Evolutionary conservation across 1,284 basidiomycete genomes (phyloP).

Genomic region (Malassezia pachydermatis): DNA sequence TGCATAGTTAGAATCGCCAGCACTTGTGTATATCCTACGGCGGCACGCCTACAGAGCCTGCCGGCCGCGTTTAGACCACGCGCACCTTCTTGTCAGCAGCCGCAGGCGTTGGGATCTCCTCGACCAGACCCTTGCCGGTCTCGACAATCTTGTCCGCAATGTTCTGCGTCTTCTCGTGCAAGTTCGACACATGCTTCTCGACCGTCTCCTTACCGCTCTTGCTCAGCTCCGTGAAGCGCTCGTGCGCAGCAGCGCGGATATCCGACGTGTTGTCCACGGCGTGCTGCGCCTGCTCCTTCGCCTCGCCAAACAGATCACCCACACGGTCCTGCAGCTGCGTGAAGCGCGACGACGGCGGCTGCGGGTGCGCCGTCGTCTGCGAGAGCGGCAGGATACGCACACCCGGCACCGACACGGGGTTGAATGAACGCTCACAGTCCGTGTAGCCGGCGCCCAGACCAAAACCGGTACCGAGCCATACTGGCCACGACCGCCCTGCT

Average conservation of each 20-base stretch:
- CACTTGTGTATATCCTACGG: not conserved
- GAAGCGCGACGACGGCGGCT: slow-evolving; percentile 28
- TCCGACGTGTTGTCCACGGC: slow-evolving; percentile 2
- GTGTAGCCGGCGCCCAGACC: slow-evolving; percentile 73
- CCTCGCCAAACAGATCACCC: slow-evolving; percentile 35
- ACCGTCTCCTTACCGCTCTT: slow-evolving; percentile 9
- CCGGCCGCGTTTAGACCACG: slow-evolving; percentile 25
- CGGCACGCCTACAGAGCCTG: not conserved
- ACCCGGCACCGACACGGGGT: slow-evolving; percentile 81
- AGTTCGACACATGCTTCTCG: slow-evolving; percentile 7
- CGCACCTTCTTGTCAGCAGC: slow-evolving; percentile 32
- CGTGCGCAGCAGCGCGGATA: slow-evolving; percentile 8
- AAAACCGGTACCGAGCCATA: slow-evolving; percentile 82
- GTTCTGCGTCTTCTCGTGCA: slow-evolving; percentile 10
- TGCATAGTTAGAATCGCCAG: slow-evolving; percentile 9
- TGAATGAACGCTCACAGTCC: slow-evolving; percentile 92
- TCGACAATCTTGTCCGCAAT: slow-evolving; percentile 12
- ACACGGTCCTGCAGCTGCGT: slow-evolving; percentile 39
- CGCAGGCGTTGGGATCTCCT: not conserved
- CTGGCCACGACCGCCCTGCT: slow-evolving; percentile 88
- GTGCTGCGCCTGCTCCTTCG: slow-evolving; percentile 23
- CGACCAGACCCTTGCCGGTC: slow-evolving; percentile 5
- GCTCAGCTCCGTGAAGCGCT: slow-evolving; percentile 15
- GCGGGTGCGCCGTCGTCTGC: slow-evolving; percentile 20
- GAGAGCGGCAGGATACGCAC: slow-evolving; percentile 65